Evolutionary conservation across 2,329 filamentous ascomycete genomes (phyloP), one percentile per base, ranked within the genome.

Genomic region (Ambrosiella cleistominuta): DNA sequence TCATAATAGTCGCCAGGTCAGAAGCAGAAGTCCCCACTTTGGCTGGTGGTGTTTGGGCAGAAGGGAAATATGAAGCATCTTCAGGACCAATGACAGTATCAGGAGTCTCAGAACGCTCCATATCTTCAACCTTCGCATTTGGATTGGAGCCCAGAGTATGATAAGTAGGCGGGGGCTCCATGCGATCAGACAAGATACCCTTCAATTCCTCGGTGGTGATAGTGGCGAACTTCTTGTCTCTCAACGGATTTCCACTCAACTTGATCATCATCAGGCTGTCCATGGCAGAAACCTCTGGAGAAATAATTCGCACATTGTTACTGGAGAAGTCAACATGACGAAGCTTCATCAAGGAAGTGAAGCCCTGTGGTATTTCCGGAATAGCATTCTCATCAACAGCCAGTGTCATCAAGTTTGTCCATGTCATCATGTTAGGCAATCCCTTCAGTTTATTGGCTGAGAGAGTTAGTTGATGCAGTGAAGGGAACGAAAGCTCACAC

Each of bases 171-270:
- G 77, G 66, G 17, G 86, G 79, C 66, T 82, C 78, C 61, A 90
- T 71, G 35, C 87, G 79, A 40, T 76, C 76, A 17, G 79, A 77
- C 49, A 96, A 71, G 49, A 83, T 80, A 47, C 79, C 78, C 69
- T 95, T 95, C 62, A 97, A 73, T 57, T 93, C 86, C 12, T 88
- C 85, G 0, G 86, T 89, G 19, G 78, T 78, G 71, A 94, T 86
- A 0, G 80, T 85, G 12, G 90, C 74, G 63, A 93, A 88, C 67
- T 89, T 95, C 67, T 86, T 89, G 67, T 96, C 89, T 12, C 86
- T 78, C 12, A 98, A 72, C 0, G 93, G 93, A 65, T 98, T 98
- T n/a, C 88, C 89, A 49, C 82, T 83, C 38, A 98, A 74, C 3
- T 83, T 81, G 47, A 97, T 77, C 66, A 83, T 83, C 17, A 81